phyloP scores from a whole-genome alignment of 2,329 filamentous ascomycete genomes.

The Neurospora sp. region DNA sequence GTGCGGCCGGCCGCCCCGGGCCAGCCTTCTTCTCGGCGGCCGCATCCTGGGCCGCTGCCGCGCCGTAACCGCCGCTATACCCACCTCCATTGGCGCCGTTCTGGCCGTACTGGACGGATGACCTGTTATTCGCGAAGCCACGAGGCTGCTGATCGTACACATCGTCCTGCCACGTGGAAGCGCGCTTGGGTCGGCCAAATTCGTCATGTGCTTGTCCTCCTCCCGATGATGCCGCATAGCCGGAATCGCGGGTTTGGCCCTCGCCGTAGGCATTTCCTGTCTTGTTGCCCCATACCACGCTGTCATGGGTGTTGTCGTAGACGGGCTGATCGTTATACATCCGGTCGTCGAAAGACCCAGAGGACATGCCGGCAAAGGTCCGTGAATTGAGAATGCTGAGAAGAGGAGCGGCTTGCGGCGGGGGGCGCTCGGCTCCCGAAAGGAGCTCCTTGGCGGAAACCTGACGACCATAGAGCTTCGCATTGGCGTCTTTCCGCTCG shows the following conservation, averaged over 20 bases:
- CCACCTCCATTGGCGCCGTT: neutral
- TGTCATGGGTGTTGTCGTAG: constrained; percentile 75
- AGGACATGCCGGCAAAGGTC: constrained; percentile 61
- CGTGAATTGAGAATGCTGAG: constrained; percentile 78
- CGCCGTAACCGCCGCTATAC: constrained; percentile 24
- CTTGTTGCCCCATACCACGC: constrained; percentile 66
- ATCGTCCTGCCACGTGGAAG: constrained; percentile 67
- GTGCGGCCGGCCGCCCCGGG: constrained; percentile 71
- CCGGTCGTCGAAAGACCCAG: constrained; percentile 37
- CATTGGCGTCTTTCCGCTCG: constrained; percentile 91
- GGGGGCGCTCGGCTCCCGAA: constrained; percentile 64
- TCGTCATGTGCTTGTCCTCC: constrained; percentile 36
- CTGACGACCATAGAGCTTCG: constrained; percentile 83
- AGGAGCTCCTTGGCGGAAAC: constrained; percentile 76
- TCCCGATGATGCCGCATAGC: constrained; percentile 13
- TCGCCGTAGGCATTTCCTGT: constrained; percentile 63
- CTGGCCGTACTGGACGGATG: neutral
- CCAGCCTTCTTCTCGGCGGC: constrained; percentile 37
- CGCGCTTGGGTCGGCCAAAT: constrained; percentile 47
- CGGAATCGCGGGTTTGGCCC: constrained; percentile 36
- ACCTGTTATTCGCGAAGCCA: constrained; percentile 15
- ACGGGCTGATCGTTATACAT: constrained; percentile 94
- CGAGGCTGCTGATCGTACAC: constrained; percentile 52
- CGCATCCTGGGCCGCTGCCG: constrained; percentile 30
- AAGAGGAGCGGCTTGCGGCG: constrained; percentile 72